These are phyloP conservation scores for Monosporascus sp. DNA, from an alignment of 2,329 filamentous ascomycete genomes.

Conservation along the genomic window DNA sequence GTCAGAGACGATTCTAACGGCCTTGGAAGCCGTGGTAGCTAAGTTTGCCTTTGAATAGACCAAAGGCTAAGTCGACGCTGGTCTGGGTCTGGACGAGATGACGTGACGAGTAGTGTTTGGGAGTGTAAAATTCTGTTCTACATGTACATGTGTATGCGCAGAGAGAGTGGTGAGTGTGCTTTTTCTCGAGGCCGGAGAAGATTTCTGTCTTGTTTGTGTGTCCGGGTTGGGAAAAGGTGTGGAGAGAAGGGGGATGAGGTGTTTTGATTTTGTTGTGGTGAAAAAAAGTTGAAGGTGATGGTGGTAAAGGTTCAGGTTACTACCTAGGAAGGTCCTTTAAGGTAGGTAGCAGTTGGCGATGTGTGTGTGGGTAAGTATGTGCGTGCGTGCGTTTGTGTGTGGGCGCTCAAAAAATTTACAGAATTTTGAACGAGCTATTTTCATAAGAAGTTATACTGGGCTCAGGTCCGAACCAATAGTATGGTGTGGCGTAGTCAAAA, in stretches of 20 bases:
- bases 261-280: too few relatives aligned
- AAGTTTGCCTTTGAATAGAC: constrained; percentile 58
- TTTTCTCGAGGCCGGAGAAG: too few relatives aligned
- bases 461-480: neutral
- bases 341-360: too few relatives aligned
- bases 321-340: too few relatives aligned
- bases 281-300: too few relatives aligned
- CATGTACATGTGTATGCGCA: too few relatives aligned
- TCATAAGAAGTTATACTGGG: neutral
- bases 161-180: too few relatives aligned
- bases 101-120: constrained; percentile 1
- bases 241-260: too few relatives aligned
- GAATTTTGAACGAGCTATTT: neutral
- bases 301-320: too few relatives aligned
- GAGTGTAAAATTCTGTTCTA: neutral
- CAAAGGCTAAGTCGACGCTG: constrained; percentile 50
- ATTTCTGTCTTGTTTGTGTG: too few relatives aligned
- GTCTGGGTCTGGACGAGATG: neutral
- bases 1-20: constrained; percentile 58
- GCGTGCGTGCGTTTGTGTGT: too few relatives aligned
- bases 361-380: neutral
- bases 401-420: neutral
- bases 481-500: neutral
- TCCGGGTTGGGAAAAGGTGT: too few relatives aligned
- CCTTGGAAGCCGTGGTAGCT: constrained; percentile 56